Conservation (phyloP, 2,329 filamentous ascomycete species). For the Colletotrichum eremochloae region DNA sequence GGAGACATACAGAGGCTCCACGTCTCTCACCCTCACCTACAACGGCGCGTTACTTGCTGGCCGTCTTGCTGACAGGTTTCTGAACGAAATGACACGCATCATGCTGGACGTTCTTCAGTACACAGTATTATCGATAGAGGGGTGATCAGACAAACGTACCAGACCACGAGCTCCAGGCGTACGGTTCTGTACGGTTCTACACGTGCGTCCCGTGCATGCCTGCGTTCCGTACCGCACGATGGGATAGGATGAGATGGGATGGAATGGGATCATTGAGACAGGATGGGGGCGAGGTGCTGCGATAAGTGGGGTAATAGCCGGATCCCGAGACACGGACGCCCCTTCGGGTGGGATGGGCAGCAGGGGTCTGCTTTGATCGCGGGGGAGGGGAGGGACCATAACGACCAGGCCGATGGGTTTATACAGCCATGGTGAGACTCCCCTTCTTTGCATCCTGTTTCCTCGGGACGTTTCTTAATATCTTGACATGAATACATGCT, state of each 20-base stretch:
- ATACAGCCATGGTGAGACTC: neutral
- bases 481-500: neutral
- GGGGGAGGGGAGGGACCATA: conserved; percentile 19
- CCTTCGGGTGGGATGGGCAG: neutral
- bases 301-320: neutral
- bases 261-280: neutral
- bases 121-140: too few relatives aligned
- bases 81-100: neutral
- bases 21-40: neutral
- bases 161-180: neutral
- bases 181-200: conserved; percentile 1
- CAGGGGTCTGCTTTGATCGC: conserved; percentile 3
- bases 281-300: conserved; percentile 43
- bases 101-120: neutral
- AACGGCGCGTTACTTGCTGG: neutral
- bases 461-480: neutral
- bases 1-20: neutral
- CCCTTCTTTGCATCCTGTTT: too few relatives aligned
- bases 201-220: neutral
- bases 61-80: neutral
- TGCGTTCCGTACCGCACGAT: conserved; percentile 2
- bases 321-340: conserved; percentile 30
- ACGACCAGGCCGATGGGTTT: neutral
- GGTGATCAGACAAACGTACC: too few relatives aligned
- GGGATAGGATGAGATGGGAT: neutral